phyloP scores from a whole-genome alignment of 805 yeast species.

The Yamadazyma akitaensis region DNA sequence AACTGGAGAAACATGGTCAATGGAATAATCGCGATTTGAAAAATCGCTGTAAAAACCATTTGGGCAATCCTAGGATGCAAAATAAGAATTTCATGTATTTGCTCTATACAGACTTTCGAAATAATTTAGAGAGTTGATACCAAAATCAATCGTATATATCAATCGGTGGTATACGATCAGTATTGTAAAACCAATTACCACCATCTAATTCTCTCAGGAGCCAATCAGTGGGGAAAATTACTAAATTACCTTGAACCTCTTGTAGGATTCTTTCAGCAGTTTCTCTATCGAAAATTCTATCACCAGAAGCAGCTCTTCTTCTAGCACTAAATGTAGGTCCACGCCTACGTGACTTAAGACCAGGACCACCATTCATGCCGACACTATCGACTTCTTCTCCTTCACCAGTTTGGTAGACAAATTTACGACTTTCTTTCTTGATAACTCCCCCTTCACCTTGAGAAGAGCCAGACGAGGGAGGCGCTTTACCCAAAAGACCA shows the following conservation, averaged over 20 bases:
- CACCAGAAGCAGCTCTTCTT: conserved; percentile 38
- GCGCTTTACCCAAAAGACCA: conserved; percentile 37
- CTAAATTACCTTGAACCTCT: conserved; percentile 82
- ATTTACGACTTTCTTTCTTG: conserved; percentile 5
- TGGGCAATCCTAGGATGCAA: background rate
- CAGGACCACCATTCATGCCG: conserved; percentile 4
- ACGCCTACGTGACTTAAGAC: conserved; percentile 13
- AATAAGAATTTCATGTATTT: background rate
- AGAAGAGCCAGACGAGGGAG: conserved; percentile 15
- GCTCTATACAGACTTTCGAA: background rate
- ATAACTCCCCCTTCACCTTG: background rate
- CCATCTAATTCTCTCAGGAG: conserved; percentile 78
- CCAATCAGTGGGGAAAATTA: conserved; percentile 93
- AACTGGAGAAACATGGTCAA: conserved; percentile 36
- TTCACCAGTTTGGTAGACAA: conserved; percentile 6
- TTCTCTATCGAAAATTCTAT: conserved; percentile 62
- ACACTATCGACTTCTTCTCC: conserved; percentile 1
- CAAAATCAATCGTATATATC: conserved; percentile 73
- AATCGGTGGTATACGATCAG: conserved; percentile 91
- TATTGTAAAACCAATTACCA: conserved; percentile 92
- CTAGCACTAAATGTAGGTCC: conserved; percentile 15
- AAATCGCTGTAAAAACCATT: background rate
- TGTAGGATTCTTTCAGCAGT: conserved; percentile 72
- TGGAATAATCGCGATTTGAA: background rate
- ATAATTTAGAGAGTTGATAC: background rate